phyloP scores from a whole-genome alignment of 1,284 basidiomycete species.

The Melampsora occidentalis region DNA sequence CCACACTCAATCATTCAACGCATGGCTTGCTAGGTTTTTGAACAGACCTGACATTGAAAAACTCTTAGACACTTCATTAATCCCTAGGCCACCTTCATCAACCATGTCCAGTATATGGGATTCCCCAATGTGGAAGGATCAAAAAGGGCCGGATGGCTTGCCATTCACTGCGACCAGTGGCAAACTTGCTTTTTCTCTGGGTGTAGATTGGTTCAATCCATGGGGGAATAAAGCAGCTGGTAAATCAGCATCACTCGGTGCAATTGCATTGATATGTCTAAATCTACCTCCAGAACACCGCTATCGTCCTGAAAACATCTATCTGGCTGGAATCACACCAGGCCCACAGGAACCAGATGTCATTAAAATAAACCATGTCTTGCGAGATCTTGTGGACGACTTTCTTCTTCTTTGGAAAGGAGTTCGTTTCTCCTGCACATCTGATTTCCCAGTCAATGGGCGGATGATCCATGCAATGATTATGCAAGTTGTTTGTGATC shows the following conservation, averaged over 20 bases:
- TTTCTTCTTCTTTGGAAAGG: too few relatives aligned
- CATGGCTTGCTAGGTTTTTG: not conserved
- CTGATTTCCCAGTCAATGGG: not conserved
- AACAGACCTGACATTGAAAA: too few relatives aligned
- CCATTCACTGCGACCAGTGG: too few relatives aligned
- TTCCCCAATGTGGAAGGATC: too few relatives aligned
- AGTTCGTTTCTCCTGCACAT: too few relatives aligned
- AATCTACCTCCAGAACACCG: slow-evolving; percentile 12
- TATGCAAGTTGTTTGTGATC: slow-evolving; percentile 19
- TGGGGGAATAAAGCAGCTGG: not conserved
- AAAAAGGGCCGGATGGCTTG: too few relatives aligned
- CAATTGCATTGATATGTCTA: slow-evolving; percentile 6
- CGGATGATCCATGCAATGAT: slow-evolving; percentile 7
- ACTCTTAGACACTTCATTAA: too few relatives aligned
- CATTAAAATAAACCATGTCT: slow-evolving; percentile 10
- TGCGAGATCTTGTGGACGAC: slow-evolving; percentile 8
- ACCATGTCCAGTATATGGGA: too few relatives aligned
- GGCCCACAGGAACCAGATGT: slow-evolving; percentile 15
- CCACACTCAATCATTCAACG: not conserved
- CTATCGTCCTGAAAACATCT: slow-evolving; percentile 11
- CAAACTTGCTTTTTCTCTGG: not conserved
- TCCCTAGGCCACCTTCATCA: too few relatives aligned
- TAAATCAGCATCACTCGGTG: not conserved
- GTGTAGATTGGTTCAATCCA: slow-evolving; percentile 14
- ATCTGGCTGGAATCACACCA: slow-evolving; percentile 13